Conservation (phyloP, 345 rosid species). For the Ceriops zippeliana region DNA sequence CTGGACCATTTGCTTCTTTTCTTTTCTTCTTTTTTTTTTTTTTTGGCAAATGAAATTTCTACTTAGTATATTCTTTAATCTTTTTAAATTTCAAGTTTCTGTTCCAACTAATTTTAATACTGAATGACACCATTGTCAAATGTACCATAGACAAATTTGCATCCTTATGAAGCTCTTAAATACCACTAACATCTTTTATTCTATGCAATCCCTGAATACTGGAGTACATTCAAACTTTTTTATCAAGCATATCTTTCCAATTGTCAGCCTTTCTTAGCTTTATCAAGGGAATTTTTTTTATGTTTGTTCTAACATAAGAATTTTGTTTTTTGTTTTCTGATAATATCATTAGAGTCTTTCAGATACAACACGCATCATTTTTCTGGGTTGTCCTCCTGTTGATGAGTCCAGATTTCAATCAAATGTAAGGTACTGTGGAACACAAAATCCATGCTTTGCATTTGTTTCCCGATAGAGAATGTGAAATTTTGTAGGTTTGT, state of each 20-base stretch:
- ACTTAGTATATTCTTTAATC: neutral
- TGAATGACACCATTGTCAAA: neutral
- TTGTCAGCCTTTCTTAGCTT: neutral
- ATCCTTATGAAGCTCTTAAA: neutral
- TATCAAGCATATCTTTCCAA: neutral
- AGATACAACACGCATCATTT: slow-evolving; percentile 51
- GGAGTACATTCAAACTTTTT: neutral
- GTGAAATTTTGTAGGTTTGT: neutral
- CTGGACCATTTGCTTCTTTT: neutral
- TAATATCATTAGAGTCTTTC: slow-evolving; percentile 63
- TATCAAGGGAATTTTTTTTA: neutral
- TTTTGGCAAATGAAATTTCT: neutral
- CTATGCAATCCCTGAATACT: neutral
- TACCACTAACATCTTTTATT: neutral
- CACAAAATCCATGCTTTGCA: neutral
- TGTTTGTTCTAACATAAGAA: slow-evolving; percentile 11
- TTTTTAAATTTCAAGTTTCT: neutral
- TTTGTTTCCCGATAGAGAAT: neutral
- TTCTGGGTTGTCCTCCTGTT: slow-evolving; percentile 85
- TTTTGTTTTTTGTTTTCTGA: neutral
- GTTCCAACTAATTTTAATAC: neutral
- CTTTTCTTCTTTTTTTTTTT: neutral
- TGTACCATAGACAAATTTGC: neutral
- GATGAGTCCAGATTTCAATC: slow-evolving; percentile 64
- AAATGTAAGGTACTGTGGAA: slow-evolving; percentile 50